Evolutionary conservation across 2,329 filamentous ascomycete species (phyloP).

Genomic region (Aspergillus sp.): DNA sequence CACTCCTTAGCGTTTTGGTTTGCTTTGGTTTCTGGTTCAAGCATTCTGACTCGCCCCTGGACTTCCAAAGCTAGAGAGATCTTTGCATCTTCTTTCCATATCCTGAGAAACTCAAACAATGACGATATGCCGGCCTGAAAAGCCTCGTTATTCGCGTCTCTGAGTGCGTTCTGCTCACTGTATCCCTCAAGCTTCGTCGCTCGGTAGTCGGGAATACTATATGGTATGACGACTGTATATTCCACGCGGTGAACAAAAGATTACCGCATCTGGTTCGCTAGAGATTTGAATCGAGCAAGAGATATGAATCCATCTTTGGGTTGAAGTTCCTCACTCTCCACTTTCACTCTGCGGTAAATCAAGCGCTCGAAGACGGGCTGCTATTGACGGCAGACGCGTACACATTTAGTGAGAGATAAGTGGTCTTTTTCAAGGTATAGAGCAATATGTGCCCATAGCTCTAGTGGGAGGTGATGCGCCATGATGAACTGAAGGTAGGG

Average conservation of each 20-base stretch:
- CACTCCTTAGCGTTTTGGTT: not conserved
- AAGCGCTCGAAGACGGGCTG: conserved; percentile 18
- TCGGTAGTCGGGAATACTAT: conserved; percentile 16
- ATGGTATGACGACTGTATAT: conserved; percentile 18
- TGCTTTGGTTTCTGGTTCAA: conserved; percentile 18
- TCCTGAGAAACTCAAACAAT: conserved; percentile 15
- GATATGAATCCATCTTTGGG: conserved; percentile 9
- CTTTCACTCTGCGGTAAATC: conserved; percentile 14
- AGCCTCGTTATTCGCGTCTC: conserved; percentile 19
- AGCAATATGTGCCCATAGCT: not conserved
- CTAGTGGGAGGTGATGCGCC: not conserved
- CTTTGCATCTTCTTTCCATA: conserved; percentile 13
- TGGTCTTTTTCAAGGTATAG: not conserved
- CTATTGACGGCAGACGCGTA: conserved; percentile 23
- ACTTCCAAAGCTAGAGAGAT: conserved; percentile 12
- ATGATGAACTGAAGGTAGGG: not conserved
- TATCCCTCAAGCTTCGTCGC: conserved; percentile 12
- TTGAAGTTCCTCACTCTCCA: conserved; percentile 17
- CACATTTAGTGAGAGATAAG: not conserved
- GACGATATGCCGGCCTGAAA: conserved; percentile 8
- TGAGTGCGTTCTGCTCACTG: conserved; percentile 12
- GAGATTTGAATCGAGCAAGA: conserved; percentile 20
- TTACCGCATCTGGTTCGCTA: not conserved
- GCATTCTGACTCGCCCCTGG: conserved; percentile 4
- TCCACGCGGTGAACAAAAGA: conserved; percentile 14